These are phyloP conservation scores for Russula earlei DNA, from an alignment of 768 basidiomycete species.

Conservation along the genomic window DNA sequence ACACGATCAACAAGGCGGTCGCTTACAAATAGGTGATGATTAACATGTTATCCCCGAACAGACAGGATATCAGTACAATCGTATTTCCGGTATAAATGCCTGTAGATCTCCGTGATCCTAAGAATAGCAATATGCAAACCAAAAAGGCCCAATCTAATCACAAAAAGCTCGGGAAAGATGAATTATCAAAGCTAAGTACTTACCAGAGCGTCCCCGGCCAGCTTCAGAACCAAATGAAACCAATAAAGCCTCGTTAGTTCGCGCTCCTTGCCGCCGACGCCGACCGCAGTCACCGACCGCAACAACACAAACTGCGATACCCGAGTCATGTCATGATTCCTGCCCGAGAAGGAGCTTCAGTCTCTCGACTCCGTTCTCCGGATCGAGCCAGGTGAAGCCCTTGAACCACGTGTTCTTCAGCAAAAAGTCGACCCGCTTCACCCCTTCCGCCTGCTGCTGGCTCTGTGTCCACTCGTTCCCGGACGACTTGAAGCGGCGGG, in stretches of 20 bases:
- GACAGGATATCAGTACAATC: not conserved
- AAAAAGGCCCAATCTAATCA: no score
- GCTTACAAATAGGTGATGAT: no score
- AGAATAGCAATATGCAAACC: no score
- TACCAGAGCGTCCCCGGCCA: no score
- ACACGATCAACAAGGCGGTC: no score
- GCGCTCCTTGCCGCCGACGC: not conserved
- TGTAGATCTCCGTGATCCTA: no score
- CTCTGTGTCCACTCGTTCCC: not conserved
- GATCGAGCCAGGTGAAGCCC: constrained; percentile 15
- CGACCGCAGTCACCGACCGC: no score
- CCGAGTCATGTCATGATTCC: not conserved
- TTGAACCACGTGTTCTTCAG: constrained; percentile 14
- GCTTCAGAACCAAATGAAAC: not conserved
- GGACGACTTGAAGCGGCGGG: constrained; percentile 18
- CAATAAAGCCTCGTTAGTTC: not conserved
- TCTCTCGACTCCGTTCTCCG: constrained; percentile 16
- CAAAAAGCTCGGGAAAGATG: not conserved
- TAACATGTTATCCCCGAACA: no score
- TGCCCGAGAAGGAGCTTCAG: constrained; percentile 10
- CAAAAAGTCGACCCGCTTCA: constrained; percentile 20
- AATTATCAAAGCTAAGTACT: no score
- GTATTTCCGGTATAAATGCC: not conserved
- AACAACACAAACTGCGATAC: not conserved
- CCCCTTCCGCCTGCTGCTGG: constrained; percentile 15